Percentiles rank a stretch among this genome's conserved stretches.
These are phyloP conservation scores for Rhododendron mucronatum DNA, from an alignment of 148 eudicot genomes.

Conservation along the genomic window DNA sequence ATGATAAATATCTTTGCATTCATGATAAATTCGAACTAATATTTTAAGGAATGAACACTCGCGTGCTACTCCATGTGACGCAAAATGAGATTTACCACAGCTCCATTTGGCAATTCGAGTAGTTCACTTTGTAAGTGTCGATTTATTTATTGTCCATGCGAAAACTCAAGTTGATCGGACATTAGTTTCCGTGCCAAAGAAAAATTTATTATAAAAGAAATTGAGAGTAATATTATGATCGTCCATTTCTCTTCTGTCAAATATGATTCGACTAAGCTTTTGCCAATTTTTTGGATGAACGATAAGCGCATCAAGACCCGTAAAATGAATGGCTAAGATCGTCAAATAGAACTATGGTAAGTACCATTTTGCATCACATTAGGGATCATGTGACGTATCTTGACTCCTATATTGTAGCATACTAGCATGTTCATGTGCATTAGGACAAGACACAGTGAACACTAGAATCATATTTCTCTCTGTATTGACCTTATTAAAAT, in stretches of 20 bases:
- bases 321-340: not conserved
- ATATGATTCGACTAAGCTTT: too few species aligned
- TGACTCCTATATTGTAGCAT: not conserved
- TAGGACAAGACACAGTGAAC: not conserved
- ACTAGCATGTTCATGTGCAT: not conserved
- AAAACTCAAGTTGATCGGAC: not conserved
- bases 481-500: not conserved
- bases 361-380: not conserved
- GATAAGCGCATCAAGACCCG: not conserved
- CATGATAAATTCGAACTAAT: not conserved
- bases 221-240: not conserved
- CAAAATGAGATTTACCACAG: too few species aligned
- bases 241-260: not conserved
- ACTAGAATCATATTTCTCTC: not conserved
- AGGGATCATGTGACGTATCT: too few species aligned
- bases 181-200: not conserved
- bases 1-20: not conserved
- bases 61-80: too few species aligned
- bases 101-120: too few species aligned
- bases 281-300: not conserved
- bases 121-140: too few species aligned
- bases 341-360: not conserved
- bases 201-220: too few species aligned
- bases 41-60: too few species aligned
- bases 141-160: too few species aligned